Conservation (phyloP, 768 basidiomycete genomes). For the Suillus paluster region DNA sequence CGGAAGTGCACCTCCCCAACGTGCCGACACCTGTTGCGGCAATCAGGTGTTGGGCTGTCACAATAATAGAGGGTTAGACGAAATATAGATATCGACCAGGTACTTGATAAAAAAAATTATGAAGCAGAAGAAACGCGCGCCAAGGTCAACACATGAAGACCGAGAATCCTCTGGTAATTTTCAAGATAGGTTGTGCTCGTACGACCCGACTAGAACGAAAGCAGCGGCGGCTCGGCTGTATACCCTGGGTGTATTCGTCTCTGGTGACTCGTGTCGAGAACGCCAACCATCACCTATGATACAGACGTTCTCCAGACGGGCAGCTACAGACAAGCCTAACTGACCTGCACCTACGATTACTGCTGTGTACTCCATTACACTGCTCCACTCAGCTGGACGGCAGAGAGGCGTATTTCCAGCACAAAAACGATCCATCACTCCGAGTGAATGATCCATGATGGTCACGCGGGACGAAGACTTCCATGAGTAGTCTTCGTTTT, state of each 20-base stretch:
- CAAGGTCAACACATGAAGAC: constrained; percentile 10
- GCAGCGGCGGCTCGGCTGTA: too few species aligned
- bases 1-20: constrained; percentile 4
- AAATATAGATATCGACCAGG: constrained; percentile 2
- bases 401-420: not conserved
- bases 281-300: constrained; percentile 76
- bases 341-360: constrained; percentile 51
- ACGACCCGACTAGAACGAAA: too few species aligned
- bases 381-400: constrained; percentile 13
- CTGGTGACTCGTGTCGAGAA: constrained; percentile 63
- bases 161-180: constrained; percentile 11
- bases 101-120: not conserved
- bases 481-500: constrained; percentile 11
- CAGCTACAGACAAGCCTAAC: constrained; percentile 24
- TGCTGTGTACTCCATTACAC: constrained; percentile 36
- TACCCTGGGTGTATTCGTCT: constrained; percentile 14
- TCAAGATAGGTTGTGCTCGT: too few species aligned
- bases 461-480: constrained; percentile 11
- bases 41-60: constrained; percentile 9
- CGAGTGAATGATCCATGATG: constrained; percentile 6
- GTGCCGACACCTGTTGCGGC: constrained; percentile 9
- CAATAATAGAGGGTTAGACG: not conserved
- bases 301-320: constrained; percentile 42
- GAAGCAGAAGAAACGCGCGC: not conserved
- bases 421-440: constrained; percentile 5